Base-by-base conservation (phyloP, 2,329 filamentous ascomycete genomes). In the Aspergillus fischeri region DNA sequence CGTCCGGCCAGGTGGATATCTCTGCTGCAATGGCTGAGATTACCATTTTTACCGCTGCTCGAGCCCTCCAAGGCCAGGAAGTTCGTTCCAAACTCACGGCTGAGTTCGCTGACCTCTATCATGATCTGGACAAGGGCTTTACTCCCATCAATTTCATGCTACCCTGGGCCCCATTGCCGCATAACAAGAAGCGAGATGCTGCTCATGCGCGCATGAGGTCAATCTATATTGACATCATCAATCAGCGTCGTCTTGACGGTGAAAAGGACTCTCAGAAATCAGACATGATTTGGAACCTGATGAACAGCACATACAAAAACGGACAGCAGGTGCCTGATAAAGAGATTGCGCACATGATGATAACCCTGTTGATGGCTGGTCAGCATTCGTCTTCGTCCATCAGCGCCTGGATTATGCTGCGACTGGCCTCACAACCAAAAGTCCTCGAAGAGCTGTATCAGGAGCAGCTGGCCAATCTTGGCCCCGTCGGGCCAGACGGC, bases 281-380 rank as follows among this genome's bases (percentile, higher is more conserved):
- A 57, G 75, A 92, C 70, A 92, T 92, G 85, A 90, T 92, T 69
- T 87, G 82, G 80, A 90, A 92, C 70, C 73, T 93, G 55, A 92
- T 92, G 88, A 79, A 81, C 63, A 88, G 86, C 71, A 81, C 76
- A 10, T 93, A 93, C 82, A 92, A 92, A 76, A 81, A 90, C 64
- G 89, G 90, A 49, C 80, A 77, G 10, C 75, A 80, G 0, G 75
- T 92, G 1, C 86, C 89, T 0, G 89, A 93, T 70, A 82, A 86
- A 63, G 89, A 93, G 69, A 85, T 93, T 52, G 89, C 89, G 0
- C 86, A 91, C 73, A 90, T 93, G 81, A 92, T 93, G 90, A 93
- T 93, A 67, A 89, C 89, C 0, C 81, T 93, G 17, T 81, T 93
- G 52, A 92, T 94, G 89, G 90, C 87, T 10, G 90, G 90, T 52